phyloP scores from a whole-genome alignment of 176 grass and related monocot genomes.

The Elymus sibiricus region DNA sequence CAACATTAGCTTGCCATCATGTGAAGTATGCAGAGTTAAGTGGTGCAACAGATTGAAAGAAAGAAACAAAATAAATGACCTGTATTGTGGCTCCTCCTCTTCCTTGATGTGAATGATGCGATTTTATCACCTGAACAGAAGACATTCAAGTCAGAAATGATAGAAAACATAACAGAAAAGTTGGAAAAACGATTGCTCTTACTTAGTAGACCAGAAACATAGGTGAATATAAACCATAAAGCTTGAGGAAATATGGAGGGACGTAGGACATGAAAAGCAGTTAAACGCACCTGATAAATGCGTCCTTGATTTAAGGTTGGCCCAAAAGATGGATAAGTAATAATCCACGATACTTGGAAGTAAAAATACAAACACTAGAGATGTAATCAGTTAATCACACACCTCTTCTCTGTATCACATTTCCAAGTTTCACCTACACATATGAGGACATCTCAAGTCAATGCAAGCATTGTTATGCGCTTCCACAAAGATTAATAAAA shows the following conservation, averaged over 20 bases:
- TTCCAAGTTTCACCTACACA: slow-evolving; percentile 79
- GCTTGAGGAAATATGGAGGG: neutral
- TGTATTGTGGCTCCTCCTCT: slow-evolving; percentile 87
- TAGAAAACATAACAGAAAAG: too few relatives aligned
- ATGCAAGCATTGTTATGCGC: neutral
- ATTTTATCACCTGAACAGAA: slow-evolving; percentile 64
- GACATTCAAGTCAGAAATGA: slow-evolving; percentile 15
- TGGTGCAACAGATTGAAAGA: neutral
- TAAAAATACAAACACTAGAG: slow-evolving; percentile 25
- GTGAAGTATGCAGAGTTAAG: neutral
- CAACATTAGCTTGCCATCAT: neutral
- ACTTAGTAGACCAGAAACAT: neutral
- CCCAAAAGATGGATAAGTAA: slow-evolving; percentile 31
- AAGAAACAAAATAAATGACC: slow-evolving; percentile 28
- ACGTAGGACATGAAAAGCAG: neutral
- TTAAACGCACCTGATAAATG: slow-evolving; percentile 64
- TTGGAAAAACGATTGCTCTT: neutral
- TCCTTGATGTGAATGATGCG: slow-evolving; percentile 71
- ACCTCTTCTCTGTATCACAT: slow-evolving; percentile 79
- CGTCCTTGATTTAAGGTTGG: slow-evolving; percentile 52
- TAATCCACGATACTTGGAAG: slow-evolving; percentile 20
- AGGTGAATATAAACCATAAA: neutral
- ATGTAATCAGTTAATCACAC: slow-evolving; percentile 35
- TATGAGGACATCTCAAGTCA: slow-evolving; percentile 19
- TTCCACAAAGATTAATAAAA: neutral